A percentile compares a stretch with the other conserved stretches of the same genome.
Evolutionary conservation across 2,329 filamentous ascomycete genomes (phyloP).

Genomic region (Penicillium griseofulvum): DNA sequence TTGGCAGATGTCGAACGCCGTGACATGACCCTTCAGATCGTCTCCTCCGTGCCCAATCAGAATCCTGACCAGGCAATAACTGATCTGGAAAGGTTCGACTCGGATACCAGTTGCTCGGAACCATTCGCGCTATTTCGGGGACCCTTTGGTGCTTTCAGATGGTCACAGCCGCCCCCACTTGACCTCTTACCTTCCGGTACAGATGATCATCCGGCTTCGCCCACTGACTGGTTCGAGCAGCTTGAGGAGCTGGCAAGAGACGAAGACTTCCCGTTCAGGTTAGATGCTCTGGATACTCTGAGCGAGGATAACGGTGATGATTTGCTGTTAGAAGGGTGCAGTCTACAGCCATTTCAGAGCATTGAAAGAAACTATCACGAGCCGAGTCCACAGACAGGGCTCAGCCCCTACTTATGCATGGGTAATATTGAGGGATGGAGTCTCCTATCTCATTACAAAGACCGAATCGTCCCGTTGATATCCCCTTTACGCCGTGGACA

Average conservation of each 20-base stretch:
- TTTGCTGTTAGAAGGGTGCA: background rate
- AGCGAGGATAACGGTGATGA: background rate
- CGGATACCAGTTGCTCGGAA: background rate
- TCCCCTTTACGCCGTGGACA: conserved; percentile 12
- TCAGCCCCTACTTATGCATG: background rate
- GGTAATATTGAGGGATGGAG: conserved; percentile 12
- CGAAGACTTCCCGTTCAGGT: background rate
- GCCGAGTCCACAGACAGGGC: background rate
- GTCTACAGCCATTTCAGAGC: background rate
- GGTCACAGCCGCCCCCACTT: background rate
- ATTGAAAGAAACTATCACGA: background rate
- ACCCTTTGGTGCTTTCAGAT: conserved; percentile 16
- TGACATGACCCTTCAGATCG: conserved; percentile 12
- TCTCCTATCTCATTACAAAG: conserved; percentile 18
- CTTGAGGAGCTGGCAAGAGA: background rate
- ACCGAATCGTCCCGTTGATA: conserved; percentile 14
- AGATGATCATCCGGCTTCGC: background rate
- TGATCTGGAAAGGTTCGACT: conserved; percentile 12
- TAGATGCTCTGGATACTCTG: background rate
- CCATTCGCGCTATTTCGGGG: conserved; percentile 10
- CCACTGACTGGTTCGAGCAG: background rate
- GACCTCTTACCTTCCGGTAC: background rate
- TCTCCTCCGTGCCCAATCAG: background rate
- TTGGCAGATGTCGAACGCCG: conserved; percentile 11
- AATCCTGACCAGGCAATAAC: conserved; percentile 9